These are phyloP conservation scores for Vaccinium macrocarpon DNA, from an alignment of 148 eudicot species.

Conservation along the genomic window DNA sequence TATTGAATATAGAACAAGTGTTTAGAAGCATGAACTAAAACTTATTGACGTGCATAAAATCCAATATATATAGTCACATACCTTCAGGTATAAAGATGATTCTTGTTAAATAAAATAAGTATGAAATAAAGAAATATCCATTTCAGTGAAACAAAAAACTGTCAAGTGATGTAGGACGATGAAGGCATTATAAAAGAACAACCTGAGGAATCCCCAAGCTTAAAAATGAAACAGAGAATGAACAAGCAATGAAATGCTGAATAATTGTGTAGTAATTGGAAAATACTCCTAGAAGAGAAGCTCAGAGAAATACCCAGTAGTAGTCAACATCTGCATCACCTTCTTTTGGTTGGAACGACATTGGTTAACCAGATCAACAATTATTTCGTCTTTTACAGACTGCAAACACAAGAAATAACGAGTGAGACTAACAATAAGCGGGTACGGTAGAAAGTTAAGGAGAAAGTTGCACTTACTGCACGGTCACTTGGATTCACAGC, in stretches of 20 bases:
- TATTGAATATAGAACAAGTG: not conserved
- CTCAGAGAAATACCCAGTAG: constrained; percentile 52
- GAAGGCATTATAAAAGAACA: not conserved
- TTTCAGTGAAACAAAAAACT: not conserved
- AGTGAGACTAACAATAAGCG: not conserved
- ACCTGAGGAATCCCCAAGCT: not conserved
- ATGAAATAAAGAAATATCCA: not conserved
- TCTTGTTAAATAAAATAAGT: not conserved
- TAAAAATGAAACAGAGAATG: not conserved
- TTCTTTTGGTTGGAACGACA: constrained; percentile 90
- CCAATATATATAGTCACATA: not conserved
- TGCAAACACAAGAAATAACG: constrained; percentile 25
- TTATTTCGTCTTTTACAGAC: constrained; percentile 92
- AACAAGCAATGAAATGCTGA: not conserved
- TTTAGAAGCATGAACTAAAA: not conserved
- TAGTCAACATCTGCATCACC: constrained; percentile 76
- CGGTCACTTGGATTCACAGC: constrained; percentile 79
- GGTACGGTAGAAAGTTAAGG: not conserved
- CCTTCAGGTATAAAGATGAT: not conserved
- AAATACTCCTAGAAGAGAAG: constrained; percentile 1
- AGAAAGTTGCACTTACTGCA: constrained; percentile 39
- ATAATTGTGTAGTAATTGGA: not conserved
- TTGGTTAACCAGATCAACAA: constrained; percentile 76
- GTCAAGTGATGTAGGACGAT: not conserved
- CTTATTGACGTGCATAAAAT: not conserved